Evolutionary conservation across 768 basidiomycete genomes (phyloP), one percentile per base, ranked within the genome.

Genomic region (Lactarius sanguifluus): DNA sequence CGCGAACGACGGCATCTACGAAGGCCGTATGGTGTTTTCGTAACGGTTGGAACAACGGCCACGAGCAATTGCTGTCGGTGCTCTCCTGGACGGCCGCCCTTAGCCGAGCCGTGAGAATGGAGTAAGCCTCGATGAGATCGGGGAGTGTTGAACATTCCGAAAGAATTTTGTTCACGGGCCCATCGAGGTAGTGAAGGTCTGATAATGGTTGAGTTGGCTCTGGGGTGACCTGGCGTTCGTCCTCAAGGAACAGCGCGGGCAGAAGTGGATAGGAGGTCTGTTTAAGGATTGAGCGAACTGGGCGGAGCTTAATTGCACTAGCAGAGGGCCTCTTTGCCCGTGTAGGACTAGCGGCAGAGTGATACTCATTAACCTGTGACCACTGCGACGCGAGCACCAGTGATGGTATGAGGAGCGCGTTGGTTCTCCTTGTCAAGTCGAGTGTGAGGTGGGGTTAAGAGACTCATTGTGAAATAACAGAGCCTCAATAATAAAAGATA

Each of bases 71-170:
- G 3, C 77, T 79, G 67, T 90, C 84, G 0, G 83, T 81, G 59
- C 77, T 76, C 15, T 72, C 77, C 3, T 70, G 32, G n/a, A 81
- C 73, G 32, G 74, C 77, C 0, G 82, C 75, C 23, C 89, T 81
- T 30, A 93, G 75, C 32, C 92, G 86, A 13, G 85, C 84, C 9
- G 85, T 81, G 32, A 94, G 83, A 38, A 90, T 74, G 32, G 85
- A 86, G 74, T 93, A 93, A 0, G 87, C 90, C 72, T 90, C 87
- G 63, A 88, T 88, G 66, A 91, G 82, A 64, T 86, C 84, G 60
- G 79, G 77, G 56, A 86, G 77, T 57, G 81, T 78, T 16, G 83
- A 76, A 50, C 81, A 77, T 1, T 75, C 70, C 13, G 81, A 78
- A 30, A 90, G 75, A 61, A 94, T 87, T 58, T 79, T 82, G 3